Conservation (phyloP, 805 yeast species). For the Teunomyces kruisii region DNA sequence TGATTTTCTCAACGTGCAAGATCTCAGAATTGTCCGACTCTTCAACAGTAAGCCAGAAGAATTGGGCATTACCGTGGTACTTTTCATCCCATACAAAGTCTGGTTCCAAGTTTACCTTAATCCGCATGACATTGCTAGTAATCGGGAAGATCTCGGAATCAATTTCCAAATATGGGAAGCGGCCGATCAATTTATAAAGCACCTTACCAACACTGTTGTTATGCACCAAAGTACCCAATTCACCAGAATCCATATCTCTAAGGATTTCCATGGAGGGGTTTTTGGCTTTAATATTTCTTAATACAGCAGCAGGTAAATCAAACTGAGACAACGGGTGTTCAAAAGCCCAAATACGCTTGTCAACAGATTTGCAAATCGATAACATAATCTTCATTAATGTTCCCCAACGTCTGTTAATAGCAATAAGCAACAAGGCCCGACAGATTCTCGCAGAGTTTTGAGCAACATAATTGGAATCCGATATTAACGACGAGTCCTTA, state of each 20-base stretch:
- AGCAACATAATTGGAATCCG: slow-evolving; percentile 91
- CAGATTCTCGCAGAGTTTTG: slow-evolving; percentile 93
- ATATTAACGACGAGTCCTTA: slow-evolving; percentile 75
- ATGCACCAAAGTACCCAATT: slow-evolving; percentile 88
- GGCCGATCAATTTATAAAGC: slow-evolving; percentile 57
- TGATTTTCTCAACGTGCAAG: slow-evolving; percentile 78
- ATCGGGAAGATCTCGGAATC: slow-evolving; percentile 87
- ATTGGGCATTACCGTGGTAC: slow-evolving; percentile 78
- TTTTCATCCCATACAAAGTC: slow-evolving; percentile 85
- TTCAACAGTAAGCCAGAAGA: slow-evolving; percentile 92
- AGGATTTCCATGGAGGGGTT: slow-evolving; percentile 69
- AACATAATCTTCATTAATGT: slow-evolving; percentile 69
- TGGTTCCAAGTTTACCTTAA: slow-evolving; percentile 67
- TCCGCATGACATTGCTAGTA: slow-evolving; percentile 79
- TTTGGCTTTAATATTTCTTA: slow-evolving; percentile 60
- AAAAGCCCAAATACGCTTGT: slow-evolving; percentile 81
- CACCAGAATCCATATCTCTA: slow-evolving; percentile 69
- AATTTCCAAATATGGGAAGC: slow-evolving; percentile 74
- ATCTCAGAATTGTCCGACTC: slow-evolving; percentile 73
- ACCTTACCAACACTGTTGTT: slow-evolving; percentile 71
- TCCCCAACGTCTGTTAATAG: slow-evolving; percentile 92
- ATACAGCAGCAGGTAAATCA: slow-evolving; percentile 67
- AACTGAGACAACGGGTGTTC: slow-evolving; percentile 90
- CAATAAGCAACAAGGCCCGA: slow-evolving; percentile 84
- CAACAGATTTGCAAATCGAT: slow-evolving; percentile 83